Evolutionary conservation across 768 basidiomycete genomes (phyloP), one percentile per base, ranked within the genome.

Genomic region (Tricholoma terreum): DNA sequence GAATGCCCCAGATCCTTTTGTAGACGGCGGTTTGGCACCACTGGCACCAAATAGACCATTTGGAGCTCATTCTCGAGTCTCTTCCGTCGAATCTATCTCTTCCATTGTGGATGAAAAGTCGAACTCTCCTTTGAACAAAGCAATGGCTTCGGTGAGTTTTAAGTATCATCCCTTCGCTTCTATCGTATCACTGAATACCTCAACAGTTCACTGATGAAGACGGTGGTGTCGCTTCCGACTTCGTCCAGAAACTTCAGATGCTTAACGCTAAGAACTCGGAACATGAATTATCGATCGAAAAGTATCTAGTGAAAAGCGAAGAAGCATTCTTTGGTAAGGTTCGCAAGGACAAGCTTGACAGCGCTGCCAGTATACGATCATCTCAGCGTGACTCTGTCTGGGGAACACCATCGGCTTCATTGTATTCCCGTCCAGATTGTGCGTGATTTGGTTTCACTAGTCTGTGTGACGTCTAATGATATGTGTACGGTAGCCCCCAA

Each of bases 241-340:
- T 96, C 71, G 90, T 94, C 8, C 85, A 90, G 65, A 93, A 89
- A 69, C 73, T 97, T 38, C 89, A 92, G 67, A 67, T 68, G 56
- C 80, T 96, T 57, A 86, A 82, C 43, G 78, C 93, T 0, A 90
- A 92, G 55, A 97, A 96, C 69, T 94, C 94, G 5, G 91, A 93
- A 74, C 83, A 85, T 53, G 94, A 96, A 62, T 70, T 97, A 22
- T 96, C 92, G 31, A 97, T 97, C 63, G 94, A 96, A 70, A 89
- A 89, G 70, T 97, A 79, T 79, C 74, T 97, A 61, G 78, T 85
- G 60, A 96, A 95, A 77, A 93, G 90, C 61, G 94, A 97, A 73
- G 92, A 94, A 67, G 85, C 85, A 0, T 97, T 94, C 84, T 96
- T 96, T 73, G 87, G 90, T 58, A 88, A 86, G 67, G 90, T 94